Percentiles rank a stretch among this genome's conserved stretches.
These are phyloP conservation scores for Tylopilus plumbeoviolaceoides DNA, from an alignment of 768 basidiomycete species.

Conservation along the genomic window DNA sequence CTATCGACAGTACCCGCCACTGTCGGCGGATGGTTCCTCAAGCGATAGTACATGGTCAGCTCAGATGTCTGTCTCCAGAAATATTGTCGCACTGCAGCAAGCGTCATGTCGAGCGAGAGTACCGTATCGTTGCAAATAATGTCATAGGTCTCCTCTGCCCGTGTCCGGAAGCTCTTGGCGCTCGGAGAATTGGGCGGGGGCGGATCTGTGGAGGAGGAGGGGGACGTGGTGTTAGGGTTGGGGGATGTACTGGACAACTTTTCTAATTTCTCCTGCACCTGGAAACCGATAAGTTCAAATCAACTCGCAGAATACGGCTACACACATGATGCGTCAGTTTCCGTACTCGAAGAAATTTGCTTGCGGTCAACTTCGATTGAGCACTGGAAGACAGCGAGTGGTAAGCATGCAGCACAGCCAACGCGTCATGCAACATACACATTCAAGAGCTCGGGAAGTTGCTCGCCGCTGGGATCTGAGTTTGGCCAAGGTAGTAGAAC, in stretches of 20 bases:
- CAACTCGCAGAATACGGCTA: constrained; percentile 4
- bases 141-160: constrained; percentile 74
- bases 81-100: constrained; percentile 87
- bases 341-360: constrained; percentile 75
- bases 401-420: background rate
- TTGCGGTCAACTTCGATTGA: constrained; percentile 86
- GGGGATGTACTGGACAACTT: constrained; percentile 38
- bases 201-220: constrained; percentile 34
- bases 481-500: constrained; percentile 74
- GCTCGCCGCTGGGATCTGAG: constrained; percentile 52
- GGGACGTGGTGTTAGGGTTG: constrained; percentile 18
- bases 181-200: constrained; percentile 32
- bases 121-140: constrained; percentile 84
- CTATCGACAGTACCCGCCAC: constrained; percentile 2
- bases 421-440: constrained; percentile 50
- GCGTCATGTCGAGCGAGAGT: constrained; percentile 81
- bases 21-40: constrained; percentile 27
- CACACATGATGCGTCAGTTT: constrained; percentile 83
- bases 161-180: constrained; percentile 19
- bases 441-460: constrained; percentile 78
- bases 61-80: constrained; percentile 78
- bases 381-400: constrained; percentile 36
- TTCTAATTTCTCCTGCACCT: constrained; percentile 85
- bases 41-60: constrained; percentile 73
- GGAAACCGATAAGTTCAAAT: constrained; percentile 5